These are phyloP conservation scores for Lactarius psammicola DNA, from an alignment of 768 basidiomycete species.

Conservation along the genomic window DNA sequence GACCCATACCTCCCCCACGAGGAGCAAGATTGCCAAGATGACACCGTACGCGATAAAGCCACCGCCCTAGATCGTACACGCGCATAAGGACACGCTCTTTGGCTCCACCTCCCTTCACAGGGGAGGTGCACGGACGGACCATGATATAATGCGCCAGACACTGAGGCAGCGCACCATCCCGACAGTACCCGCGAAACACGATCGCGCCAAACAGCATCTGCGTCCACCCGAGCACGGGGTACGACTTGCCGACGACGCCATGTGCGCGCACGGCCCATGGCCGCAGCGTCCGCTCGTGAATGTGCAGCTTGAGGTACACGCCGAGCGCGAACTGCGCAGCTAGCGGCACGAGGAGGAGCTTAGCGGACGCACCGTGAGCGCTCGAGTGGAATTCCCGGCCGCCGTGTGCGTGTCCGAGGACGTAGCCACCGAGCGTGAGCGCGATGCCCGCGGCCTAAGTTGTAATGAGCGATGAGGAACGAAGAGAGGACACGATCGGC, in stretches of 20 bases:
- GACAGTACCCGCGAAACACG: constrained; percentile 73
- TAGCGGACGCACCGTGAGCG: constrained; percentile 69
- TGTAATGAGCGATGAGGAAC: background rate
- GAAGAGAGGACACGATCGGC: constrained; percentile 23
- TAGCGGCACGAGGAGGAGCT: constrained; percentile 64
- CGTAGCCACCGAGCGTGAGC: constrained; percentile 68
- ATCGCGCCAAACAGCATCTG: constrained; percentile 88
- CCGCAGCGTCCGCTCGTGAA: constrained; percentile 72
- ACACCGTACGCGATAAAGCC: constrained; percentile 87
- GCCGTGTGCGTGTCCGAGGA: constrained; percentile 83
- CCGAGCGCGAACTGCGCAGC: constrained; percentile 67
- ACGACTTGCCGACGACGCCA: constrained; percentile 77
- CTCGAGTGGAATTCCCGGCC: constrained; percentile 76
- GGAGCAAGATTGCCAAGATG: constrained; percentile 74
- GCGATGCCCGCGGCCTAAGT: constrained; percentile 65
- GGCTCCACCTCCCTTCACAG: too few relatives aligned
- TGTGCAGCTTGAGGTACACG: constrained; percentile 89
- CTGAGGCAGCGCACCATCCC: constrained; percentile 74
- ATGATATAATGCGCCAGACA: constrained; percentile 88
- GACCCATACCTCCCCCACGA: constrained; percentile 78
- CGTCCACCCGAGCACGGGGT: constrained; percentile 83
- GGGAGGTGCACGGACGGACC: constrained; percentile 37
- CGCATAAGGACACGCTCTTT: background rate
- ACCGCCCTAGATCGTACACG: constrained; percentile 51
- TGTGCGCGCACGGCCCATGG: constrained; percentile 70